Percentiles rank a stretch among this genome's conserved stretches.
Evolutionary conservation across 2,329 filamentous ascomycete species (phyloP).

Genomic region (Talaromyces marneffei): DNA sequence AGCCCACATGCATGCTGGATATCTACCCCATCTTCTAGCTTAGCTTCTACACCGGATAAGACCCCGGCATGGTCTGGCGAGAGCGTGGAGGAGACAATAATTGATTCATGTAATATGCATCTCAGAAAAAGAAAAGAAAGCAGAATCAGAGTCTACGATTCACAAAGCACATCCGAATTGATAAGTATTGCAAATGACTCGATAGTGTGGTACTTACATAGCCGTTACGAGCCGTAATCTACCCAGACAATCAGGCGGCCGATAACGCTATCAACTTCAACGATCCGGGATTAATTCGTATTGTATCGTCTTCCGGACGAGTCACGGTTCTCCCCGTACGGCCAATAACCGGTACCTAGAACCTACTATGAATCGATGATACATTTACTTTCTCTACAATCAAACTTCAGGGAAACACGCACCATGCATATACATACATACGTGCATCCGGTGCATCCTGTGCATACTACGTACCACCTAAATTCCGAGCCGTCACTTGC

Average conservation of each 20-base stretch:
- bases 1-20: neutral
- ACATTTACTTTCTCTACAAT: neutral
- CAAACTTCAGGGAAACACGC: too few relatives aligned
- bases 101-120: neutral
- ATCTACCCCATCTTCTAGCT: neutral
- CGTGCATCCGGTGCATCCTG: too few relatives aligned
- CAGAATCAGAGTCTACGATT: neutral
- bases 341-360: neutral
- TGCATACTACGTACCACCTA: neutral
- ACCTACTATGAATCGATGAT: neutral
- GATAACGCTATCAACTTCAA: conserved; percentile 7
- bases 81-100: neutral
- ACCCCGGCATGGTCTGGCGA: neutral
- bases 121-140: conserved; percentile 3
- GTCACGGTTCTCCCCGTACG: conserved; percentile 6
- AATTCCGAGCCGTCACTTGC: neutral
- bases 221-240: neutral
- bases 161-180: neutral
- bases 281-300: conserved; percentile 4
- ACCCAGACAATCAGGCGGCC: conserved; percentile 2
- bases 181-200: neutral
- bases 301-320: neutral
- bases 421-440: neutral
- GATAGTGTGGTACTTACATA: neutral
- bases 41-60: neutral